A percentile compares a stretch with the other conserved stretches of the same genome.
Evolutionary conservation across 768 basidiomycete genomes (phyloP).

Genomic region (Mycena maculata): DNA sequence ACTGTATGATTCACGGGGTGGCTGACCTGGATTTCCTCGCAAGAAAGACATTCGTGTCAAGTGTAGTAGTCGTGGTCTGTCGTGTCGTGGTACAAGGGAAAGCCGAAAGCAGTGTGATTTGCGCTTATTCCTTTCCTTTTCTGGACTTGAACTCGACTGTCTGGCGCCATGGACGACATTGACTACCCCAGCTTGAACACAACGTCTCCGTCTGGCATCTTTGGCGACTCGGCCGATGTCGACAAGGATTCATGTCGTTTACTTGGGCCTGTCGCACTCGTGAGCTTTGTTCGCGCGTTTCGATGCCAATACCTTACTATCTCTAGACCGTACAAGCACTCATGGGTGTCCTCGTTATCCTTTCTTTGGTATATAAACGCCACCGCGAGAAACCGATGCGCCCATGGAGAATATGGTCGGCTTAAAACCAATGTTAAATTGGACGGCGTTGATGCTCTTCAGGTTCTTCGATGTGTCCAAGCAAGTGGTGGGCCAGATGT

Average conservation of each 20-base stretch:
- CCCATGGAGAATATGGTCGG: slow-evolving; percentile 93
- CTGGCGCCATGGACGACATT: slow-evolving; percentile 10
- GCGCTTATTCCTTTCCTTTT: too few relatives aligned
- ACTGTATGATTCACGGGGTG: slow-evolving; percentile 39
- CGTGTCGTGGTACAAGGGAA: slow-evolving; percentile 7
- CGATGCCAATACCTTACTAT: slow-evolving; percentile 58
- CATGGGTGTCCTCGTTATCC: slow-evolving; percentile 92
- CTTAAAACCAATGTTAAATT: slow-evolving; percentile 12
- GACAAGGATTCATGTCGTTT: slow-evolving; percentile 63
- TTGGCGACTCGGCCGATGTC: slow-evolving; percentile 52
- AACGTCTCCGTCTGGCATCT: slow-evolving; percentile 19
- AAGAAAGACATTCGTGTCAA: slow-evolving; percentile 45
- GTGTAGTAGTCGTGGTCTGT: too few relatives aligned
- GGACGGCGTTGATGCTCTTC: slow-evolving; percentile 25
- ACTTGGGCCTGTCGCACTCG: slow-evolving; percentile 64
- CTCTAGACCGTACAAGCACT: slow-evolving; percentile 83
- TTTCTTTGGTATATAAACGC: slow-evolving; percentile 88
- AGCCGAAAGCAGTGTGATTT: too few relatives aligned
- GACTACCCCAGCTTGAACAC: neutral
- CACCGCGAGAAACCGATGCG: slow-evolving; percentile 87
- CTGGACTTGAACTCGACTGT: too few relatives aligned
- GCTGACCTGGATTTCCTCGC: neutral
- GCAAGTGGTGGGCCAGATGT: slow-evolving; percentile 88
- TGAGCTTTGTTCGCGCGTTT: slow-evolving; percentile 48
- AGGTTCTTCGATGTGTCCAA: slow-evolving; percentile 96